These are phyloP conservation scores for Pinus taeda DNA, from an alignment of 75 land plant genomes.

Conservation along the genomic window DNA sequence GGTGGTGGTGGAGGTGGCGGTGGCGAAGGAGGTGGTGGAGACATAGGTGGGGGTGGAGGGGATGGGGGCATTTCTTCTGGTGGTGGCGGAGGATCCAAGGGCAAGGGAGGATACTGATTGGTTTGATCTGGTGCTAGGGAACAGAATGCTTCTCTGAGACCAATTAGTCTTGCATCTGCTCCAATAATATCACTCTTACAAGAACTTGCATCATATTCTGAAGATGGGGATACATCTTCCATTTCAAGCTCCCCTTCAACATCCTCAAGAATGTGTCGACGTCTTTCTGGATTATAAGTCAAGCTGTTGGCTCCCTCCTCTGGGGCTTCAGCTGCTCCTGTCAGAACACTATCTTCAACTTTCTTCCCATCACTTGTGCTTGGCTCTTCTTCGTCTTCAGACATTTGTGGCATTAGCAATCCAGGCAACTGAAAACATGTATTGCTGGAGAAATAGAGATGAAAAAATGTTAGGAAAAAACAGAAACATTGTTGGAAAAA, in stretches of 20 bases:
- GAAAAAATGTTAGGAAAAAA: background rate
- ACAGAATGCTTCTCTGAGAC: slow-evolving; percentile 1
- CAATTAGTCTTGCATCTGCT: background rate
- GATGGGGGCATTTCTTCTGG: slow-evolving; percentile 59
- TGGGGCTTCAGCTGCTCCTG: slow-evolving; percentile 8
- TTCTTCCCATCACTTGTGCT: slow-evolving; percentile 48
- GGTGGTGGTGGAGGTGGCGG: slow-evolving; percentile 30
- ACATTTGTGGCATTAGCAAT: slow-evolving; percentile 57
- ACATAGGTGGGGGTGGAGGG: slow-evolving; percentile 55
- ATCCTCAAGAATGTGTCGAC: slow-evolving; percentile 80
- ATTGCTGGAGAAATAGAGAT: slow-evolving; percentile 46
- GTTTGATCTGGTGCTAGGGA: background rate
- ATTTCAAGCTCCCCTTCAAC: slow-evolving; percentile 98
- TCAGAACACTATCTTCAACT: slow-evolving; percentile 53
- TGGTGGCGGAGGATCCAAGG: slow-evolving; percentile 42
- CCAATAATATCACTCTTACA: slow-evolving; percentile 5
- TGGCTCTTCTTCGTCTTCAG: slow-evolving; percentile 74
- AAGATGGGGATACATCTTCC: slow-evolving; percentile 92
- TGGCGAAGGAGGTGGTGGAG: slow-evolving; percentile 46
- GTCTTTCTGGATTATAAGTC: slow-evolving; percentile 30
- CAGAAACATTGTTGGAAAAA: background rate
- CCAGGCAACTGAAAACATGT: slow-evolving; percentile 56
- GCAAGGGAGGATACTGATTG: slow-evolving; percentile 9
- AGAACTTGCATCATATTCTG: slow-evolving; percentile 38
- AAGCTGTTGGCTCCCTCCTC: slow-evolving; percentile 9